Conservation (phyloP, 164 flowering plant genomes). For the Annona cherimola region DNA sequence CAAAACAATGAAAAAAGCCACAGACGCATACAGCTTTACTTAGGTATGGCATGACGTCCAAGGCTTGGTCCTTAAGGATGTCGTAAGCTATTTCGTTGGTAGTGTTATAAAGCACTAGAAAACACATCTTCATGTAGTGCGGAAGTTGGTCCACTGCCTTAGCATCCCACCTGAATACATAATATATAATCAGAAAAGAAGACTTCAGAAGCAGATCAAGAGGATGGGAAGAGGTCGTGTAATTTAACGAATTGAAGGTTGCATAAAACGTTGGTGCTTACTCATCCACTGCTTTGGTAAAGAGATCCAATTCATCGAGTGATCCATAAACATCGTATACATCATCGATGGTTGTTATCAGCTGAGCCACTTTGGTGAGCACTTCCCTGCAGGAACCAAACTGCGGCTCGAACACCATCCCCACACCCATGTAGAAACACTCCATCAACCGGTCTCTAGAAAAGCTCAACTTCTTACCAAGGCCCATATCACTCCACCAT, state of each 20-base stretch:
- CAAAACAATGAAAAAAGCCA: not conserved
- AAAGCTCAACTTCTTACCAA: slow-evolving; percentile 28
- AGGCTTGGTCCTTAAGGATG: slow-evolving; percentile 21
- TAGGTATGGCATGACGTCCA: slow-evolving; percentile 13
- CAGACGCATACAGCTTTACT: slow-evolving; percentile 20
- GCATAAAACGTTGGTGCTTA: not conserved
- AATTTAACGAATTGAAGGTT: too few relatives aligned
- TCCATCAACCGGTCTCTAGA: slow-evolving; percentile 41
- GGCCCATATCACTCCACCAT: slow-evolving; percentile 21
- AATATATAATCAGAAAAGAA: not conserved
- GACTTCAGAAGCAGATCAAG: too few relatives aligned
- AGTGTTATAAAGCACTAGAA: slow-evolving; percentile 36
- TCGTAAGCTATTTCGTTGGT: slow-evolving; percentile 35
- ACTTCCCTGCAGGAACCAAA: slow-evolving; percentile 17
- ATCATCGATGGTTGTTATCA: slow-evolving; percentile 36
- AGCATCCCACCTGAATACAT: slow-evolving; percentile 38
- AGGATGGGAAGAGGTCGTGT: too few relatives aligned
- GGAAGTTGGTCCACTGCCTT: slow-evolving; percentile 33
- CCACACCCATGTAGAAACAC: slow-evolving; percentile 29
- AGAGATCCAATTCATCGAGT: slow-evolving; percentile 33
- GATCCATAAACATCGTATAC: slow-evolving; percentile 42
- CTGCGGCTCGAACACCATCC: slow-evolving; percentile 29
- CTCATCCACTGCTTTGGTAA: slow-evolving; percentile 38
- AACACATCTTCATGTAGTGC: slow-evolving; percentile 37
- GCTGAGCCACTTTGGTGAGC: slow-evolving; percentile 19